Evolutionary conservation across 208 protist species (phyloP).

Genomic region (Acanthamoeba rhysodes): DNA sequence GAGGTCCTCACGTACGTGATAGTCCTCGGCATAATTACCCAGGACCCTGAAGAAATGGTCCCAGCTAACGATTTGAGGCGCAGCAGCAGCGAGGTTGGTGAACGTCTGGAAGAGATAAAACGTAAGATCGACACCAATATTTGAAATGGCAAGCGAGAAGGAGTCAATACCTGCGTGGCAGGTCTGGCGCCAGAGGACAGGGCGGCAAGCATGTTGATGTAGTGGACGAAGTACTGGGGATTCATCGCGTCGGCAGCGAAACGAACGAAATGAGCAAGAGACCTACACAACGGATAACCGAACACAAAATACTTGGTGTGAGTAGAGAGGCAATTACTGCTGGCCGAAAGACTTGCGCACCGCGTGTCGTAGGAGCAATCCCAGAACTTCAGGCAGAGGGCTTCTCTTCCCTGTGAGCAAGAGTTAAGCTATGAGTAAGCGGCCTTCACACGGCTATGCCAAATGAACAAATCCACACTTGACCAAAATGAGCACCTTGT

Average conservation of each 20-base stretch:
- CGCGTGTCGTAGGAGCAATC: background rate
- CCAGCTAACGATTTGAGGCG: conserved; percentile 16
- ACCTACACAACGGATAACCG: background rate
- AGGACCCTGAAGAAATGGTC: conserved; percentile 60
- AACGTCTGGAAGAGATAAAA: background rate
- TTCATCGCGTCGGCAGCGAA: background rate
- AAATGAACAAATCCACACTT: background rate
- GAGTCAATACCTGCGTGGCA: background rate
- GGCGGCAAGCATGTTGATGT: conserved; percentile 61
- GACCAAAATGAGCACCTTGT: background rate
- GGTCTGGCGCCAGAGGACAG: background rate
- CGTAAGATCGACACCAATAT: background rate
- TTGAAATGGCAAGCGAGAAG: background rate
- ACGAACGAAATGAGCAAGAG: conserved; percentile 16
- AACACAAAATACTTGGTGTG: too few species aligned
- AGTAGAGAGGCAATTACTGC: background rate
- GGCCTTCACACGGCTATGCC: background rate
- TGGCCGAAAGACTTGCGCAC: background rate
- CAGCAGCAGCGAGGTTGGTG: background rate
- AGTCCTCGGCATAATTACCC: conserved; percentile 5
- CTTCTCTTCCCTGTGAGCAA: background rate
- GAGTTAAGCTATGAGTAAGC: background rate
- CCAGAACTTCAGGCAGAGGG: conserved; percentile 43
- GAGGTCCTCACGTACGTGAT: background rate
- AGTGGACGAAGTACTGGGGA: conserved; percentile 55